Percentiles rank a stretch among this genome's conserved stretches.
phyloP scores from a whole-genome alignment of 768 basidiomycete species.

The Macrocybe gigantea region DNA sequence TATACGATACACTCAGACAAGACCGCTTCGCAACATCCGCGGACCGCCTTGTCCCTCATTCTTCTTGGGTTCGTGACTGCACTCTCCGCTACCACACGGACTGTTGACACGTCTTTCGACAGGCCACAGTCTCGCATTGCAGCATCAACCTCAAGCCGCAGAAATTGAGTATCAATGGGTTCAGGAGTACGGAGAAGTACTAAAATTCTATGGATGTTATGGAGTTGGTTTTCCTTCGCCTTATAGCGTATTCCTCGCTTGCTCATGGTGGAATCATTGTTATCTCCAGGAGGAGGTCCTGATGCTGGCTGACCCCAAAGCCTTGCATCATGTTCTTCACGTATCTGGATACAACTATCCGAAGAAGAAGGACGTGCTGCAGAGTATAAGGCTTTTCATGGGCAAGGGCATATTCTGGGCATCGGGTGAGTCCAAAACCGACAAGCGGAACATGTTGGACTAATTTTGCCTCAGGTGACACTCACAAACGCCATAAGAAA shows the following conservation, averaged over 20 bases:
- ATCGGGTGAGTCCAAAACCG: conserved; percentile 22
- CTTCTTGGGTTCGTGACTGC: too few species aligned
- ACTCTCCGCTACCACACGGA: too few species aligned
- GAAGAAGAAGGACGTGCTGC: conserved; percentile 32
- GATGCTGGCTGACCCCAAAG: conserved; percentile 43
- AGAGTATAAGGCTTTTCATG: conserved; percentile 24
- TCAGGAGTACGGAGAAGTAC: conserved; percentile 33
- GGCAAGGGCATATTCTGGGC: conserved; percentile 35
- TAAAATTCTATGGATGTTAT: conserved; percentile 31
- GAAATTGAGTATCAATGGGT: conserved; percentile 42
- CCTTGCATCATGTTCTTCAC: conserved; percentile 37
- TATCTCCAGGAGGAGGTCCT: conserved; percentile 34
- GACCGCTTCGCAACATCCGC: too few species aligned
- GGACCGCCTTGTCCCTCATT: too few species aligned
- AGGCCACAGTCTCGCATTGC: too few species aligned
- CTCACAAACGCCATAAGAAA: conserved; percentile 41
- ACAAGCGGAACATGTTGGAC: too few species aligned
- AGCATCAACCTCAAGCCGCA: background rate
- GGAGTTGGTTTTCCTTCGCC: conserved; percentile 20
- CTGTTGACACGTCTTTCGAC: too few species aligned
- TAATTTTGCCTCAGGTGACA: conserved; percentile 17
- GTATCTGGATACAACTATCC: conserved; percentile 36
- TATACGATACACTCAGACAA: too few species aligned
- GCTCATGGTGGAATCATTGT: background rate
- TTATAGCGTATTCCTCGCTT: background rate